phyloP scores from a whole-genome alignment of 2,329 filamentous ascomycete species.

The Neonectria sp. region DNA sequence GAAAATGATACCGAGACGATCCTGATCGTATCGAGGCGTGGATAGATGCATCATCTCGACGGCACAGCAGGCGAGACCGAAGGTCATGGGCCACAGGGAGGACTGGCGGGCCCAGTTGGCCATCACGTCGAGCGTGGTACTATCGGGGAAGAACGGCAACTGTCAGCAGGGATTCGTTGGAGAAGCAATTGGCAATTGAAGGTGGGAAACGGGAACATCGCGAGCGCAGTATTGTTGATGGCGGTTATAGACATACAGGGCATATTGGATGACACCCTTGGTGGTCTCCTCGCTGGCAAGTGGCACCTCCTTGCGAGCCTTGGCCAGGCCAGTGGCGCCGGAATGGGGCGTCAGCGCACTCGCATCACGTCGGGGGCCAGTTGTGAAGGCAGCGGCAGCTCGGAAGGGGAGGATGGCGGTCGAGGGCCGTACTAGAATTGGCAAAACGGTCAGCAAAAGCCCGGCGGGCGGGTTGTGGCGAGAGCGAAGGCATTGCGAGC shows the following conservation, averaged over 20 bases:
- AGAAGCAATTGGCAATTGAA: neutral
- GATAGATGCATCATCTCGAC: conserved; percentile 95
- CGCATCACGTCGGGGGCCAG: conserved; percentile 76
- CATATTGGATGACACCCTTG: conserved; percentile 88
- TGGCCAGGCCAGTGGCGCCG: conserved; percentile 67
- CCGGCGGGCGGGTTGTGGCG: neutral
- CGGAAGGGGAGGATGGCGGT: conserved; percentile 75
- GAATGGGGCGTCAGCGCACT: conserved; percentile 68
- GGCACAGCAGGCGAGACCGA: conserved; percentile 90
- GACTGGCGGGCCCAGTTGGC: conserved; percentile 89
- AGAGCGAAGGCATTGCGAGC: conserved; percentile 20
- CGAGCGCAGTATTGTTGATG: neutral
- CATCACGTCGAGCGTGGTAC: conserved; percentile 83
- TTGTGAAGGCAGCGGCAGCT: conserved; percentile 74
- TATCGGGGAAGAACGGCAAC: conserved; percentile 51
- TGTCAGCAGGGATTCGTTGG: conserved; percentile 21
- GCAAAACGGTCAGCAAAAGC: conserved; percentile 23
- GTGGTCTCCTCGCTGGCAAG: conserved; percentile 84
- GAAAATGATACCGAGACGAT: conserved; percentile 92
- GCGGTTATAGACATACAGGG: conserved; percentile 74
- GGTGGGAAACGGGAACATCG: neutral
- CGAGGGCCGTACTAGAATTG: conserved; percentile 73
- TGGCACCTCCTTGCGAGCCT: conserved; percentile 79
- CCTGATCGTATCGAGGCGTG: conserved; percentile 90
- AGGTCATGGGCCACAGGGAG: conserved; percentile 91